Evolutionary conservation across 2,329 filamentous ascomycete species (phyloP), one percentile per base, ranked within the genome.

Genomic region (Paraphaeosphaeria minitans): DNA sequence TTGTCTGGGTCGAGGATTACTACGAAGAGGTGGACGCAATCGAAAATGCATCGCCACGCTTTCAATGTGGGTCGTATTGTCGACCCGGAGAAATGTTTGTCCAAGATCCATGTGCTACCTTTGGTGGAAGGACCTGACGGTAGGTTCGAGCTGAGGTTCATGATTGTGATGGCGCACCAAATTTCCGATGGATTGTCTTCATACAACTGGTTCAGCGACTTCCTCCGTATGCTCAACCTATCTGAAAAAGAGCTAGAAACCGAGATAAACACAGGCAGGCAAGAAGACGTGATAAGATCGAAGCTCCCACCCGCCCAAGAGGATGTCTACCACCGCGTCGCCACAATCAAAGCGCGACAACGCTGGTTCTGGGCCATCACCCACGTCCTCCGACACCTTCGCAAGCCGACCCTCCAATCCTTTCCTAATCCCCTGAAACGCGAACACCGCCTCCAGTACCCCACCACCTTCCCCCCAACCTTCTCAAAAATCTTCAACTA

Each of bases 311-410:
- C 72, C 1, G 78, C 80, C 1, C 80, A 83, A 67, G 81, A 83
- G 69, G 79, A 80, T 21, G 59, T 81, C 0, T 83, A 82, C 50
- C 79, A 80, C 1, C 64, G 60, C 0, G 71, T 81, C 0, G 46
- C 66, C 1, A 78, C 79, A 33, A 77, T 62, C 22, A 55, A 55
- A 39, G 80, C 79, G 1, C 66, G 77, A 21, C 72, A 77, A 64
- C 71, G 80, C 49, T 82, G 80, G 80, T 81, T 80, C 63, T 82
- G 81, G 81, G 74, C 76, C 6, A 73, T 83, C 8, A 74, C 78
- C 9, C 70, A 79, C 21, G 74, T 82, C 8, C 70, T 82, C 16
- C 67, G 80, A 6, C 77, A 82, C 55, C 74, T 81, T 1, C 66
- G 76, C 6, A 78, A 70, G 47, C 71, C 75, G 0, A 67, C 78